Base-by-base conservation (phyloP, 2,329 filamentous ascomycete genomes). In the Volutella citrinella region DNA sequence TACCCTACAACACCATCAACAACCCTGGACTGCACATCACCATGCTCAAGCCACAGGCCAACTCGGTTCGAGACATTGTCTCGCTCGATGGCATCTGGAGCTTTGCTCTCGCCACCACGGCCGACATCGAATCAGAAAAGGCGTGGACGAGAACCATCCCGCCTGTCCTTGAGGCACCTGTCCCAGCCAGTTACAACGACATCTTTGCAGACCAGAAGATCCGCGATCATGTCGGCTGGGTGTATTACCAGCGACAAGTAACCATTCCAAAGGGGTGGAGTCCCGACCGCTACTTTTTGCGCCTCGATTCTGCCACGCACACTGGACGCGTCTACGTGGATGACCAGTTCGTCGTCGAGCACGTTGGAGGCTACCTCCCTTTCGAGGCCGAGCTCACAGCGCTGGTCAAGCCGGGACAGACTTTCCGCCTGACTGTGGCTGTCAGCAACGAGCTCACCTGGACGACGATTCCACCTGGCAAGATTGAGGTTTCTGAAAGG, bases 41-140 rank as follows among this genome's bases (percentile, higher is more conserved):
- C n/a, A 43, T 43, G 40, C 27, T 41, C 18, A 40, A 43, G 19
- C 40, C 40, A 7, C 34, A 43, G 11, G 28, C 37, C 3, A 40
- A 40, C 12, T 12, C 27, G 4, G 7, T 7, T 8, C 40, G 40
- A 4, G 40, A 43, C 19, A 28, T 41, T 13, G 30, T 40, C 20
- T 43, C 40, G 5, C 20, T 43, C 5, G 40, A 43, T 30, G 40
- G 40, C 3, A 27, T 43, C n/a, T 43, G 40, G 40, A 43, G 35
- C 15, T 43, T 43, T 19, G 29, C 37, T n/a, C 6, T 41, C 3
- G 31, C 37, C 10, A 13, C 24, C 8, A 37, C 40, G 10, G 7
- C 11, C 7, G 33, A 38, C 3, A 31, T 41, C 10, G 38, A 40
- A 13, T 7, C 20, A 2, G 34, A 40, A 2, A 27, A 35, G 13